phyloP scores from a whole-genome alignment of 2,329 filamentous ascomycete genomes.

The Fusarium sp. region DNA sequence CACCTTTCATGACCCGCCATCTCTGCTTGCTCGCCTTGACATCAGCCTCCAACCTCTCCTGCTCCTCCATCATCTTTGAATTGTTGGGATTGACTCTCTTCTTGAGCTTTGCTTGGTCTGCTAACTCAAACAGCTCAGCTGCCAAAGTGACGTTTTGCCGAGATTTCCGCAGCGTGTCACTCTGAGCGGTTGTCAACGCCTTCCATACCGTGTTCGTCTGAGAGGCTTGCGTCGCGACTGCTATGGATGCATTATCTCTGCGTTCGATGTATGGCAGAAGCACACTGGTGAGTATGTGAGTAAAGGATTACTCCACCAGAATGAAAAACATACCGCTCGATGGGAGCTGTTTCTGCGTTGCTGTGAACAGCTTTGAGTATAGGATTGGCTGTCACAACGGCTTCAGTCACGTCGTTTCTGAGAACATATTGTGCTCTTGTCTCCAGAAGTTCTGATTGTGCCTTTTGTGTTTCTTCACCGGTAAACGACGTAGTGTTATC shows the following conservation, averaged over 20 bases:
- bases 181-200: constrained; percentile 67
- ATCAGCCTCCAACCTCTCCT: constrained; percentile 68
- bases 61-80: constrained; percentile 63
- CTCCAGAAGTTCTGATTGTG: constrained; percentile 75
- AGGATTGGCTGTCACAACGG: constrained; percentile 77
- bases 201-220: constrained; percentile 63
- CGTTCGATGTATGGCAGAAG: constrained; percentile 74
- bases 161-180: constrained; percentile 66
- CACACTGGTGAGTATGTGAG: constrained; percentile 61
- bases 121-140: constrained; percentile 70
- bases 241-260: constrained; percentile 74
- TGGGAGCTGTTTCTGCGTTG: constrained; percentile 70
- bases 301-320: not conserved
- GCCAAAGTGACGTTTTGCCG: constrained; percentile 73
- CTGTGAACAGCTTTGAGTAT: constrained; percentile 81
- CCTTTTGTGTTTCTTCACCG: constrained; percentile 64
- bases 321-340: constrained; percentile 70
- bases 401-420: constrained; percentile 75
- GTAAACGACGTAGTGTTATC: constrained; percentile 51
- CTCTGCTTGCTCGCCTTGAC: constrained; percentile 72
- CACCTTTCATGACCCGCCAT: constrained; percentile 81
- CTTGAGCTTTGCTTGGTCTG: constrained; percentile 65
- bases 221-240: constrained; percentile 69
- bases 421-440: constrained; percentile 77
- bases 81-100: constrained; percentile 67